phyloP scores from a whole-genome alignment of 2,329 filamentous ascomycete genomes.

The Fusarium sp. region DNA sequence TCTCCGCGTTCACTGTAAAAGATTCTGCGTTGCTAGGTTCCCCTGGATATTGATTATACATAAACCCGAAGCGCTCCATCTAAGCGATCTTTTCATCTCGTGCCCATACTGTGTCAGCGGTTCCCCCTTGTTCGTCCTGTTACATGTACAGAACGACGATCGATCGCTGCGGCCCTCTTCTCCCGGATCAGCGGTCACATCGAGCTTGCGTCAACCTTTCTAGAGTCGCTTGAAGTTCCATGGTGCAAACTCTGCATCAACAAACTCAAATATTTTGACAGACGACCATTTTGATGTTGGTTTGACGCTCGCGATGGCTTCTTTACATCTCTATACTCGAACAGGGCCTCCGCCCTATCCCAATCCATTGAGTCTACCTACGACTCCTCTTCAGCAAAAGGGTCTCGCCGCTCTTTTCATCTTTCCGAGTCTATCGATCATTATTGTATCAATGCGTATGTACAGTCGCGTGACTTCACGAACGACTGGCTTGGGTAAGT shows the following conservation, averaged over 20 bases:
- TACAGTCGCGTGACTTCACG: slow-evolving; percentile 48
- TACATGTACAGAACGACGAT: slow-evolving; percentile 17
- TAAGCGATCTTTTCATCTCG: not conserved
- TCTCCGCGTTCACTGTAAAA: not conserved
- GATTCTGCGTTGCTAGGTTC: slow-evolving; percentile 8
- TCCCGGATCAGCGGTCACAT: slow-evolving; percentile 23
- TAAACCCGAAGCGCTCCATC: slow-evolving; percentile 15
- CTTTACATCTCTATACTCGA: slow-evolving; percentile 16
- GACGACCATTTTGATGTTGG: not conserved
- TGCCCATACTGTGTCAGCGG: not conserved
- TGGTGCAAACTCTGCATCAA: not conserved
- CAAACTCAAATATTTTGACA: not conserved
- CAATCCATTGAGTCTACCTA: slow-evolving; percentile 49
- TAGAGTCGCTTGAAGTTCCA: not conserved
- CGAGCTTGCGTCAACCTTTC: not conserved
- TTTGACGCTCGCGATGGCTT: slow-evolving; percentile 11
- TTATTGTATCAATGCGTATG: slow-evolving; percentile 45
- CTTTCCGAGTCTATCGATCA: slow-evolving; percentile 49
- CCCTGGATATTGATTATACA: slow-evolving; percentile 20
- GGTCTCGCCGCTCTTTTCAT: slow-evolving; percentile 51
- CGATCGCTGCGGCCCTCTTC: slow-evolving; percentile 3
- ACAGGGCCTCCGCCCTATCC: slow-evolving; percentile 38
- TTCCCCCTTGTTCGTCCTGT: not conserved
- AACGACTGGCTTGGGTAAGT: slow-evolving; percentile 44
- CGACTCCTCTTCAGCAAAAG: slow-evolving; percentile 49